phyloP scores from a whole-genome alignment of 768 basidiomycete species.

The Tricholoma flavovirens region DNA sequence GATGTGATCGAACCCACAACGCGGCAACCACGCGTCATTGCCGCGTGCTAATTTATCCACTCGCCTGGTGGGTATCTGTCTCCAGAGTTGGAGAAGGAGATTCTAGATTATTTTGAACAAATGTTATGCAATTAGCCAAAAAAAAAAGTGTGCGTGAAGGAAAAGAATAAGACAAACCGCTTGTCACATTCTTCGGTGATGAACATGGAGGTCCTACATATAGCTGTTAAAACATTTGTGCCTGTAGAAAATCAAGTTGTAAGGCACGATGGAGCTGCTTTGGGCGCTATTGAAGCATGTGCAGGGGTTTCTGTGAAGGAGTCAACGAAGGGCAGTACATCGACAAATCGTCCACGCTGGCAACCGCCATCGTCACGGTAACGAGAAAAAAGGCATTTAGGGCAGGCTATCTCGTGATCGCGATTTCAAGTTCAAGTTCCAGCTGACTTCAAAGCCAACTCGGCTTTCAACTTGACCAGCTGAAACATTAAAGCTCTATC shows the following conservation, averaged over 20 bases:
- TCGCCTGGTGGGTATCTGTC: background rate
- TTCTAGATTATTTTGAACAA: background rate
- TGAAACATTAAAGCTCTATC: no score
- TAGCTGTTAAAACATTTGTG: no score
- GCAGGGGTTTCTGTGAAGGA: no score
- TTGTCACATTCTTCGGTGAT: background rate
- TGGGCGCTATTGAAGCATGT: no score
- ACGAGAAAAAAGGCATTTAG: background rate
- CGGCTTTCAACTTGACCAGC: no score
- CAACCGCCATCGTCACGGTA: no score
- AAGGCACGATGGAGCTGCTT: no score
- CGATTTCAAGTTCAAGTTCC: no score
- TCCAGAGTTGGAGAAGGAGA: background rate
- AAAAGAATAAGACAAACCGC: background rate
- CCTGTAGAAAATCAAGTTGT: no score
- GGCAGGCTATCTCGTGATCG: background rate
- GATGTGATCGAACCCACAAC: background rate
- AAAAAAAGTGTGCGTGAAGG: background rate
- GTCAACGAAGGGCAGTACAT: no score
- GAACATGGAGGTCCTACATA: background rate
- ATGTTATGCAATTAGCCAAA: background rate
- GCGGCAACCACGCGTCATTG: background rate
- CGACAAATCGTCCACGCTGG: no score
- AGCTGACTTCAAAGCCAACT: no score
- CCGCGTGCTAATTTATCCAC: background rate